Evolutionary conservation across 2,329 filamentous ascomycete species (phyloP), one percentile per base, ranked within the genome.

Genomic region (Penicillium sp.): DNA sequence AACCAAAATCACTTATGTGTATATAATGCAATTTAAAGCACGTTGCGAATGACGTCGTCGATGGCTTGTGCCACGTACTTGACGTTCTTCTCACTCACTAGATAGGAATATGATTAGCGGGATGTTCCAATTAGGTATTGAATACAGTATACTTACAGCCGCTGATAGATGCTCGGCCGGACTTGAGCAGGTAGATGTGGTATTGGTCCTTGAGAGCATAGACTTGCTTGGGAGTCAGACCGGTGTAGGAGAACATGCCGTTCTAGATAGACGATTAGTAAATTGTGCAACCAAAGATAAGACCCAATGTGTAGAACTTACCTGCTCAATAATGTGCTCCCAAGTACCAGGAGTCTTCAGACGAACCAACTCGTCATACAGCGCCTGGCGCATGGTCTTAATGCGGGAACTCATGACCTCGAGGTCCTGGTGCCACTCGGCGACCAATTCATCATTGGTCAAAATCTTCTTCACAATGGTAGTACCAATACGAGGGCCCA

Each of bases 311-410:
- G 10, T 27, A 39, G 13, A 10, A 57, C 56, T 54, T 66, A 97
- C 96, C 84, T 98, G 93, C 69, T 96, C 90, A 48, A 93, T 95
- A 74, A 98, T 96, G 79, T 98, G 93, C 74, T 93, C 92, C 93
- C 95, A 98, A n/a, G 86, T 90, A 37, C 93, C 93, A 0, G 93
- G 93, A 0, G 93, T 96, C 54, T 85, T 84, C 53, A 96, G 82
- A 70, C 88, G 86, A 76, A 96, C 91, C 10, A 98, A 86, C 80
- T 93, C 93, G 54, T 81, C 78, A 59, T 91, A 87, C 60, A 98
- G 81, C 3, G 84, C 86, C 71, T 87, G 85, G 65, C 93, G 89
- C 93, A 97, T 98, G 65, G 83, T 82, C 67, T 91, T 96, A 79
- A 98, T 97, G 66, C 93, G 89, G 46, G 93, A 93, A 35, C 90